Percentiles rank a stretch among this genome's conserved stretches.
Conservation (phyloP, 2,329 filamentous ascomycete species). For the Drechslerella stenobrocha region DNA sequence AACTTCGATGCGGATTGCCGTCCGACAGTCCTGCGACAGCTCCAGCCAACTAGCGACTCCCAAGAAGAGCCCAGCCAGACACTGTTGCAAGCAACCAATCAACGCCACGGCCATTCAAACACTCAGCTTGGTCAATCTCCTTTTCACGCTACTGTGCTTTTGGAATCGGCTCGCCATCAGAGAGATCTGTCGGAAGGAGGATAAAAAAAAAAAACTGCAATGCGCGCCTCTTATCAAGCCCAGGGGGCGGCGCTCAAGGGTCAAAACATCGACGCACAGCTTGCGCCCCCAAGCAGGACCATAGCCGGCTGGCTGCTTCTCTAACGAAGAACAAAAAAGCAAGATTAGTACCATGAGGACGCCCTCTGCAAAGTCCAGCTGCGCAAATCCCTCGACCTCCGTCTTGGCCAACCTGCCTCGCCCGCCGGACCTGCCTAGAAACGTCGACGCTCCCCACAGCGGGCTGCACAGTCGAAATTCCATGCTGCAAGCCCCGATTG, state of each 20-base stretch:
- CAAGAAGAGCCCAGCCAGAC: conserved; percentile 17
- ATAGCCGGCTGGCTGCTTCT: neutral
- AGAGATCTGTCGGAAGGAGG: conserved; percentile 11
- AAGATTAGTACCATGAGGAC: neutral
- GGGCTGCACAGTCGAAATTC: neutral
- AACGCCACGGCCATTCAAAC: conserved; percentile 16
- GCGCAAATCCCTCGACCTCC: conserved; percentile 48
- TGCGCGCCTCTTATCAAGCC: conserved; percentile 45
- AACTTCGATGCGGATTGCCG: neutral
- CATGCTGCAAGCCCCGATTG: neutral
- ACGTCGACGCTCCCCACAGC: conserved; percentile 7
- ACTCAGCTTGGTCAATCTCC: conserved; percentile 17
- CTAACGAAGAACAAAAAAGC: conserved; percentile 21
- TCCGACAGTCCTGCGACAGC: conserved; percentile 12
- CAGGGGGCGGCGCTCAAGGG: conserved; percentile 30
- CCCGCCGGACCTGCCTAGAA: conserved; percentile 20
- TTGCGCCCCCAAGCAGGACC: conserved; percentile 26
- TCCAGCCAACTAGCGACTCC: conserved; percentile 6
- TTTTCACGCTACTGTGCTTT: conserved; percentile 22
- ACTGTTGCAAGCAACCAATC: conserved; percentile 24
- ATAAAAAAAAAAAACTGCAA: neutral
- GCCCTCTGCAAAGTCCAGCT: conserved; percentile 31
- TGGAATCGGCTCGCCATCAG: conserved; percentile 14
- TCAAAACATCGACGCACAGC: conserved; percentile 17
- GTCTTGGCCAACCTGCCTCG: conserved; percentile 24